Conservation (phyloP, 2,329 filamentous ascomycete species). For the Pseudocercospora ulei region DNA sequence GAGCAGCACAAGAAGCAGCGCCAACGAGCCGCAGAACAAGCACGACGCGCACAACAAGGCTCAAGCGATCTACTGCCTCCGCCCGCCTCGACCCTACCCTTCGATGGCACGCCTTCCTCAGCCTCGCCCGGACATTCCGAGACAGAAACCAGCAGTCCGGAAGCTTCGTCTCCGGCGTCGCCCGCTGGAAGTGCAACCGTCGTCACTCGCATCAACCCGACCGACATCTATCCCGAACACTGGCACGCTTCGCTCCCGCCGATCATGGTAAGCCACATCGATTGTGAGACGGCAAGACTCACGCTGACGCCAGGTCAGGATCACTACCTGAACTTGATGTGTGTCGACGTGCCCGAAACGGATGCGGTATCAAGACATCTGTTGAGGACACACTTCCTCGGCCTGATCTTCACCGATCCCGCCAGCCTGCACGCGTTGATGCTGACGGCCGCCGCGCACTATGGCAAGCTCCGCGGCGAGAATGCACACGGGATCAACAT, state of each 20-base stretch:
- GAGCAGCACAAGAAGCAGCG: conserved; percentile 22
- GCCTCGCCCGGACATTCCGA: conserved; percentile 15
- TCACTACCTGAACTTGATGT: conserved; percentile 33
- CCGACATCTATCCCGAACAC: conserved; percentile 34
- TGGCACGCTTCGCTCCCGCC: conserved; percentile 34
- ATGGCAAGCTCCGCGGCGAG: conserved; percentile 30
- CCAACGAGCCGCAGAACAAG: conserved; percentile 19
- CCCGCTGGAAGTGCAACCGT: conserved; percentile 6
- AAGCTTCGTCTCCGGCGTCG: conserved; percentile 22
- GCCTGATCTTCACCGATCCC: conserved; percentile 37
- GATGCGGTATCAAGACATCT: conserved; percentile 34
- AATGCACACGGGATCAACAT: conserved; percentile 34
- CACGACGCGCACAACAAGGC: conserved; percentile 13
- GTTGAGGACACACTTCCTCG: conserved; percentile 37
- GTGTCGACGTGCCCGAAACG: conserved; percentile 39
- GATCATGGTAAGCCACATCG: conserved; percentile 24
- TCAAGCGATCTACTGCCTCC: conserved; percentile 12
- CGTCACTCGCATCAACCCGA: conserved; percentile 25
- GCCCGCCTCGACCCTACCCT: conserved; percentile 12
- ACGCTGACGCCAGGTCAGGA: conserved; percentile 23
- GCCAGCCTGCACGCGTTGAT: conserved; percentile 38
- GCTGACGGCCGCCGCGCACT: conserved; percentile 39
- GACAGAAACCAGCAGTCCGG: conserved; percentile 25
- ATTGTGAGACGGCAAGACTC: background rate
- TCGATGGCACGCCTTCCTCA: conserved; percentile 14